phyloP scores from a whole-genome alignment of 164 flowering plant genomes.

The Pachysandra terminalis region DNA sequence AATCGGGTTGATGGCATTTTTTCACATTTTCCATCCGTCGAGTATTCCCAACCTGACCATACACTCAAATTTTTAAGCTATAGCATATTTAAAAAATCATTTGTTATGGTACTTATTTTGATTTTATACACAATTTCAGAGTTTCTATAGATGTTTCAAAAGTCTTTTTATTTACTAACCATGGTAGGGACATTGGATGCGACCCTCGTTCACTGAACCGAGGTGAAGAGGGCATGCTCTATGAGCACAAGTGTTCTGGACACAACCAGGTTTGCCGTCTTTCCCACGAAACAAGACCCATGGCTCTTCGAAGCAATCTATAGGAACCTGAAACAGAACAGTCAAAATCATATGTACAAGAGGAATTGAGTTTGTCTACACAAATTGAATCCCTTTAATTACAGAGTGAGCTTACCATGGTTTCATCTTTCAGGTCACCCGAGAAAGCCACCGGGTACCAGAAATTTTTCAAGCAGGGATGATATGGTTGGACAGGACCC shows the following conservation, averaged over 20 bases:
- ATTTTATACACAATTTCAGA: neutral
- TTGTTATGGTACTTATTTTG: neutral
- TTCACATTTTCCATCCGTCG: slow-evolving; percentile 94
- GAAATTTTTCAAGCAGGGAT: slow-evolving; percentile 76
- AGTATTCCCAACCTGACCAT: slow-evolving; percentile 88
- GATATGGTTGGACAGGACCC: slow-evolving; percentile 81
- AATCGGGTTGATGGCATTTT: slow-evolving; percentile 94
- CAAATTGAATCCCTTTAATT: neutral
- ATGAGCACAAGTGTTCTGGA: slow-evolving; percentile 94
- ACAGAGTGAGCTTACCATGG: slow-evolving; percentile 54
- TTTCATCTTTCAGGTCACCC: slow-evolving; percentile 76
- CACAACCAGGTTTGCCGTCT: slow-evolving; percentile 94
- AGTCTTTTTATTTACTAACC: slow-evolving; percentile 43
- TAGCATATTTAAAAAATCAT: neutral
- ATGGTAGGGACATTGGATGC: slow-evolving; percentile 95
- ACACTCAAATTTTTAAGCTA: neutral
- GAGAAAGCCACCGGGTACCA: slow-evolving; percentile 98
- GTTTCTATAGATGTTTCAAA: neutral
- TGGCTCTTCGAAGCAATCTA: slow-evolving; percentile 93
- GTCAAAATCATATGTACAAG: neutral
- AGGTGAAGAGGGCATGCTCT: slow-evolving; percentile 98
- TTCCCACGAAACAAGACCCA: slow-evolving; percentile 96
- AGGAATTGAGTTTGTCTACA: neutral
- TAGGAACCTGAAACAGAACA: slow-evolving; percentile 61
- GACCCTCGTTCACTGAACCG: slow-evolving; percentile 91